Conservation (phyloP, 2,329 filamentous ascomycete species). For the Gnomoniopsis sp. region DNA sequence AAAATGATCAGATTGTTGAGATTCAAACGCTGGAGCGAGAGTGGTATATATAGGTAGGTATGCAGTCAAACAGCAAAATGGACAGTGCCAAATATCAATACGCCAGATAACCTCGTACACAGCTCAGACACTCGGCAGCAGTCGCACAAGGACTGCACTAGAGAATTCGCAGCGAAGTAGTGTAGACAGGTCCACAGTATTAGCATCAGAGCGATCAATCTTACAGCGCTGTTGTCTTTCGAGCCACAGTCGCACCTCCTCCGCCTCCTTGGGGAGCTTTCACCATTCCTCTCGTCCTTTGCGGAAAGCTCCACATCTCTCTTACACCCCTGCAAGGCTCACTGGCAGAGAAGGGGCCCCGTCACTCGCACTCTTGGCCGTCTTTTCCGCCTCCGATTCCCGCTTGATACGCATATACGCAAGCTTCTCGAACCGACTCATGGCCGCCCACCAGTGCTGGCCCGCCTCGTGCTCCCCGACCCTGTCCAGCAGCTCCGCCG, state of each 20-base stretch:
- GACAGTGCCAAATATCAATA: neutral
- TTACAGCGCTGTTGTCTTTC: too few relatives aligned
- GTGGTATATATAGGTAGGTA: conserved; percentile 12
- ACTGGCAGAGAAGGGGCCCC: conserved; percentile 24
- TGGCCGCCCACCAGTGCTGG: conserved; percentile 83
- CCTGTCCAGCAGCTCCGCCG: conserved; percentile 76
- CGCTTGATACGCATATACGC: conserved; percentile 77
- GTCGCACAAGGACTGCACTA: neutral
- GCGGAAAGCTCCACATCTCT: neutral
- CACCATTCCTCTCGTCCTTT: too few relatives aligned
- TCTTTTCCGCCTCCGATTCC: conserved; percentile 55
- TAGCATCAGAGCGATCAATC: too few relatives aligned
- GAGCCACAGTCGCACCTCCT: too few relatives aligned
- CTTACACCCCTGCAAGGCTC: conserved; percentile 17
- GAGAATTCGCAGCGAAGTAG: neutral
- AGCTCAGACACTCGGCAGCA: neutral
- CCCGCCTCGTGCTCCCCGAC: conserved; percentile 86
- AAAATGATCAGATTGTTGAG: too few relatives aligned
- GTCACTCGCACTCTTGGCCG: conserved; percentile 43
- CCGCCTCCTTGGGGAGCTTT: too few relatives aligned
- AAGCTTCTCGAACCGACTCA: conserved; percentile 85
- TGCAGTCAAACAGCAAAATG: neutral
- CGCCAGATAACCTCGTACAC: conserved; percentile 4
- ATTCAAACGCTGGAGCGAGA: neutral
- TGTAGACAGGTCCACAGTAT: neutral